A percentile compares a stretch with the other conserved stretches of the same genome.
Conservation (phyloP, 805 yeast species). For the Hemisphaericaspora nanyangensis region DNA sequence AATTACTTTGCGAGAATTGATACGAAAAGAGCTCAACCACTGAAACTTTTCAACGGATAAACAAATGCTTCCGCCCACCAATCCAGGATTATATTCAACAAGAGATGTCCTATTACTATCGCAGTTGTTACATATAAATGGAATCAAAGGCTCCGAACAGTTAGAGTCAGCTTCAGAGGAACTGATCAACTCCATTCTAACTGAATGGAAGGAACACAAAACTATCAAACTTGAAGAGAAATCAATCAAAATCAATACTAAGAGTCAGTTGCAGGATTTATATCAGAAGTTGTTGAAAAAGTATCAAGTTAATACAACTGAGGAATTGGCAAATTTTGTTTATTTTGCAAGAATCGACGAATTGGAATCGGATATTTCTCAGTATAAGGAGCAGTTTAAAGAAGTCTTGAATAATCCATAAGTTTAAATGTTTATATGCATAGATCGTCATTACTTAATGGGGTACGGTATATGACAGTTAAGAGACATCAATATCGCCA, state of each 20-base stretch:
- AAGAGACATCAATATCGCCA: no score
- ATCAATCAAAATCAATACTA: constrained; percentile 6
- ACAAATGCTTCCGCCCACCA: no score
- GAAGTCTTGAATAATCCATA: constrained; percentile 11
- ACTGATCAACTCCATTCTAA: constrained; percentile 18
- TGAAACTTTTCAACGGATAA: no score
- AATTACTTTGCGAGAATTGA: no score
- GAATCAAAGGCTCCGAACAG: constrained; percentile 18
- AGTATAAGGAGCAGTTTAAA: constrained; percentile 22
- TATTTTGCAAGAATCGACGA: constrained; percentile 32
- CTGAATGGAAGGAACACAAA: constrained; percentile 8
- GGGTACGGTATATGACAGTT: no score
- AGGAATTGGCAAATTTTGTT: constrained; percentile 35
- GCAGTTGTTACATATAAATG: constrained; percentile 35
- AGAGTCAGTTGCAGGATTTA: constrained; percentile 11
- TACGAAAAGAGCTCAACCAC: no score
- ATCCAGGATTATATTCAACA: constrained; percentile 11
- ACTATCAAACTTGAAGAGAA: constrained; percentile 7
- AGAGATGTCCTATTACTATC: constrained; percentile 34
- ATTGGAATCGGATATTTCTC: constrained; percentile 22
- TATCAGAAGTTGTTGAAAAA: constrained; percentile 25
- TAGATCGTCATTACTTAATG: no score
- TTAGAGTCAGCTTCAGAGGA: constrained; percentile 9
- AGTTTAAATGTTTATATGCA: no score
- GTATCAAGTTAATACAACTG: constrained; percentile 28